Base-by-base conservation (phyloP, 2,329 filamentous ascomycete species). In the Fusarium incarnatum region DNA sequence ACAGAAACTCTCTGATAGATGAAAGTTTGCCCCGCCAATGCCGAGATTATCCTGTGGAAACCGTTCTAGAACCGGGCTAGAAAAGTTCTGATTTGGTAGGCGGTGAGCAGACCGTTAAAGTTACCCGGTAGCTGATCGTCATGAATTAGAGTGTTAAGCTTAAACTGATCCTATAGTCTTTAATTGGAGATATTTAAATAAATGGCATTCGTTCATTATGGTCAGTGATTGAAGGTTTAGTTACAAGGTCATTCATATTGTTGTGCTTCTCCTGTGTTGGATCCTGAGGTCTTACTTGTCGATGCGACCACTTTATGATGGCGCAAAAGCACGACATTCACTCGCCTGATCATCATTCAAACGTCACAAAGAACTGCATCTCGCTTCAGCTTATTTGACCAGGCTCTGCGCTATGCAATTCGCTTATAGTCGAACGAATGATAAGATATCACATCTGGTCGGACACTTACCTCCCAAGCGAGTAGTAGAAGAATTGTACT, bases 1-100 rank as follows among this genome's bases (percentile, higher is more conserved):
- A 53, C 49, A 53, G 49, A 53, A 53, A 53, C 49, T 53, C 45
- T 47, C 34, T 37, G 34, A n/a, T 12, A 37, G 11, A 25, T 13
- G n/a, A 62, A 60, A 60, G 55, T 68, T 64, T 73, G 70, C 75
- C 74, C 74, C 75, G 72, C 75, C 74, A 77, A 75, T 72, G 72
- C 75, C 75, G 75, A 74, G 72, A 56, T 64, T 77, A 77, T 73
- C 70, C 60, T 73, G 64, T 50, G 46, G 67, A 67, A 72, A 12
- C 50, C 41, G 44, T 56, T 64, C 58, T 56, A 60, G 62, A 67
- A 70, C 25, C 9, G 57, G 42, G 66, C 57, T 68, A 56, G 28
- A 69, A 64, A 37, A 25, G 42, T 27, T 27, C 20, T 22, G 41
- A 69, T 55, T 22, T 8, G 59, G 48, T 22, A 64, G 60, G 59